Evolutionary conservation across 2,329 filamentous ascomycete species (phyloP).

Genomic region (Periconia sp.): DNA sequence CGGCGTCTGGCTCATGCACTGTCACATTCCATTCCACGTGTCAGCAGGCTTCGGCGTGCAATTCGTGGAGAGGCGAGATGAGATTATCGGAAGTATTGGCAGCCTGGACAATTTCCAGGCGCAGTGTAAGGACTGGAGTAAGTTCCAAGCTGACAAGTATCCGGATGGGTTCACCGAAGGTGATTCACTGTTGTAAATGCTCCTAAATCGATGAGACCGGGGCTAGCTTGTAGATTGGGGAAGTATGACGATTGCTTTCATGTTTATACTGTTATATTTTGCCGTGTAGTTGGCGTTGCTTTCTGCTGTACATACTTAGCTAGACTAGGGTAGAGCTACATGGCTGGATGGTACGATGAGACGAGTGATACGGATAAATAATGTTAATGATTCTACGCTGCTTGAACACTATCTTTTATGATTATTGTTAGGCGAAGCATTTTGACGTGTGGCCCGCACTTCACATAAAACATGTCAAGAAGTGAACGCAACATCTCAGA

Average conservation of each 20-base stretch:
- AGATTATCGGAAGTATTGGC: conserved; percentile 29
- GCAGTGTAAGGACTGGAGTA: conserved; percentile 34
- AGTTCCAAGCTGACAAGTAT: conserved; percentile 13
- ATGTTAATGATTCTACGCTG: conserved; percentile 2
- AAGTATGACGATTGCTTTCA: too few relatives aligned
- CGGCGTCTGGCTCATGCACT: conserved; percentile 48
- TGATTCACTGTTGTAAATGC: conserved; percentile 10
- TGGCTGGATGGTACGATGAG: neutral
- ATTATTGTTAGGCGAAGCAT: too few relatives aligned
- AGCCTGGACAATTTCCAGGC: conserved; percentile 26
- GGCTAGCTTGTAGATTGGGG: neutral
- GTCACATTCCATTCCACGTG: conserved; percentile 46
- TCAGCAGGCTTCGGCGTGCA: conserved; percentile 56
- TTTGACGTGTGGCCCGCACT: too few relatives aligned
- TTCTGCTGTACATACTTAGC: neutral
- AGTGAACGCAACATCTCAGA: too few relatives aligned
- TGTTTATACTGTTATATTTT: too few relatives aligned
- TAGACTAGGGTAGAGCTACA: neutral
- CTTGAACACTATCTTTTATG: too few relatives aligned
- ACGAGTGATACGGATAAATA: neutral
- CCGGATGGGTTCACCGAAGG: conserved; percentile 14
- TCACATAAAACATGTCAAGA: too few relatives aligned
- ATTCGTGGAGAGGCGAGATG: conserved; percentile 55
- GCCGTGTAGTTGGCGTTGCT: neutral
- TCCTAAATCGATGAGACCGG: too few relatives aligned